Conservation (phyloP, 139 green algal species). For the Desmodesmus armatus region DNA sequence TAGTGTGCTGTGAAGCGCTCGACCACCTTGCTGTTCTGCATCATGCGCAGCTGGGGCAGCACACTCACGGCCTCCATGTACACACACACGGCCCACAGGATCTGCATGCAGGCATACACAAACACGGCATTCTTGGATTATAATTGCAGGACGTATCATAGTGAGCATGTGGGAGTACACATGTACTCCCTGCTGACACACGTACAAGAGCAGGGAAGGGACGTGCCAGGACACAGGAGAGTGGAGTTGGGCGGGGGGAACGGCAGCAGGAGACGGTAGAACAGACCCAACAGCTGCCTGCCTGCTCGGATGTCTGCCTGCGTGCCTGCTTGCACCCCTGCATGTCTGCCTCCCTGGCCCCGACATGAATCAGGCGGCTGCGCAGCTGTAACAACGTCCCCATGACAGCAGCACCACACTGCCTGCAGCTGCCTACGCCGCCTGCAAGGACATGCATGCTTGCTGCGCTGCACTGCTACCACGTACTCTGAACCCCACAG, state of each 20-base stretch:
- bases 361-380: no score
- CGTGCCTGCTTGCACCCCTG: no score
- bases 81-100: slow-evolving; percentile 98
- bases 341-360: no score
- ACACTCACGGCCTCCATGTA: slow-evolving; percentile 98
- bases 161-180: neutral
- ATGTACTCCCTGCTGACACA: neutral
- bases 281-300: neutral
- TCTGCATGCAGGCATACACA: slow-evolving; percentile 29
- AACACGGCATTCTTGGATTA: neutral
- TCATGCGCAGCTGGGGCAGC: slow-evolving; percentile 97
- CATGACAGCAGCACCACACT: no score
- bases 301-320: no score
- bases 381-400: no score
- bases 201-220: neutral
- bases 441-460: neutral
- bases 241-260: no score
- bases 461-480: neutral
- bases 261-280: neutral
- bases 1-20: slow-evolving; percentile 99
- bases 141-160: no score
- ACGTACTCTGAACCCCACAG: no score
- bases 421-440: no score
- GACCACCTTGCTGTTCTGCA: slow-evolving; percentile 97
- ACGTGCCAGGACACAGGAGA: no score